A percentile compares a stretch with the other conserved stretches of the same genome.
Conservation (phyloP, 2,329 filamentous ascomycete genomes). For the Beauveria brongniartii region DNA sequence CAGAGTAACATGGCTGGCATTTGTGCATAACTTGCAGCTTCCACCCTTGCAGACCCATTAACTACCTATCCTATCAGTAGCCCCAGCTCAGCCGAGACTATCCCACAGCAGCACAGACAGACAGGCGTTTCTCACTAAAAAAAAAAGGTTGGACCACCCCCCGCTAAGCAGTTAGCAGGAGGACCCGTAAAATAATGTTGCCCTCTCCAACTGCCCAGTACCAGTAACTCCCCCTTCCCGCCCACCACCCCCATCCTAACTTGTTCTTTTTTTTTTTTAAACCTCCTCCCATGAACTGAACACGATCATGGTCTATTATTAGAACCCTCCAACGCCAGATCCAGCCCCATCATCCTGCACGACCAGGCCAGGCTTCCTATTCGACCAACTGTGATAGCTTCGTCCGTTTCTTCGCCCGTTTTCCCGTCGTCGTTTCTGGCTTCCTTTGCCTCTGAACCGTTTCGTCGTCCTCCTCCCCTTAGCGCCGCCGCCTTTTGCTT, state of each 20-base stretch:
- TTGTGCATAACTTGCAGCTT: too few species aligned
- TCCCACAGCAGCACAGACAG: too few species aligned
- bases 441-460: not conserved
- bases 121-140: too few species aligned
- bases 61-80: too few species aligned
- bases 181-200: not conserved
- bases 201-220: not conserved
- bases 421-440: not conserved
- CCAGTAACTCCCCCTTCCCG: not conserved
- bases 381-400: conserved; percentile 4
- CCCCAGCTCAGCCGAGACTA: too few species aligned
- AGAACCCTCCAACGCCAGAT: conserved; percentile 42
- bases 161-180: too few species aligned
- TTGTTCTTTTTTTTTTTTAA: conserved; percentile 10
- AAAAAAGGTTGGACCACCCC: too few species aligned
- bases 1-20: too few species aligned
- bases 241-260: not conserved
- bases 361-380: conserved; percentile 11
- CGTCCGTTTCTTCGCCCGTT: not conserved
- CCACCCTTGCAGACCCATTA: too few species aligned
- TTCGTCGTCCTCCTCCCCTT: not conserved
- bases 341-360: conserved; percentile 36
- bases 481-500: not conserved
- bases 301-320: conserved; percentile 43
- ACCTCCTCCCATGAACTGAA: conserved; percentile 24